These are phyloP conservation scores for Diplodia corticola DNA, from an alignment of 2,329 filamentous ascomycete genomes.

Conservation along the genomic window DNA sequence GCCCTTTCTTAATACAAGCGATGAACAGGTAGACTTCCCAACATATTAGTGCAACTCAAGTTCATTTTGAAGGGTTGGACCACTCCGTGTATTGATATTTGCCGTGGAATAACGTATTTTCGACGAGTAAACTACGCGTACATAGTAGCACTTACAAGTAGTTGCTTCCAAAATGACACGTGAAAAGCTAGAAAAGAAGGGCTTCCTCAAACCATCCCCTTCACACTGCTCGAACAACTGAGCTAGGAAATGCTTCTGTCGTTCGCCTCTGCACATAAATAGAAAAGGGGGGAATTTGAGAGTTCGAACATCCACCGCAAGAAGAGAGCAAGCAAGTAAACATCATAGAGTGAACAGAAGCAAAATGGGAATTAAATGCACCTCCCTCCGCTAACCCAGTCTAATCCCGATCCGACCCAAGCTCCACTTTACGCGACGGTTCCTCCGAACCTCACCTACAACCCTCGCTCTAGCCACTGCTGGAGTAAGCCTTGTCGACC, in stretches of 20 bases:
- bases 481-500: constrained; percentile 49
- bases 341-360: not conserved
- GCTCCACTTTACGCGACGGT: not conserved
- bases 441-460: not conserved
- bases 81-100: too few species aligned
- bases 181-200: too few species aligned
- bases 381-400: not conserved
- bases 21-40: too few species aligned
- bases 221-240: not conserved
- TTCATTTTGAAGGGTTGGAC: too few species aligned
- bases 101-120: too few species aligned
- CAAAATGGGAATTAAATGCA: not conserved
- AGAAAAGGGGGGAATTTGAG: not conserved
- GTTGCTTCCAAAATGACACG: too few species aligned
- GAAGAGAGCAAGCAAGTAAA: not conserved
- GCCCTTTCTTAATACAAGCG: too few species aligned
- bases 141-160: too few species aligned
- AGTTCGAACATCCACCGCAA: not conserved
- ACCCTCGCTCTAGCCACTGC: not conserved
- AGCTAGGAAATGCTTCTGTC: not conserved
- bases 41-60: too few species aligned
- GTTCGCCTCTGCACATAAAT: not conserved
- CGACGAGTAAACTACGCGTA: too few species aligned
- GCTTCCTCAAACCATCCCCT: not conserved
- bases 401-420: not conserved